A percentile compares a stretch with the other conserved stretches of the same genome.
Conservation (phyloP, 352 stramenopile genomes). For the Phytophthora tubulina region DNA sequence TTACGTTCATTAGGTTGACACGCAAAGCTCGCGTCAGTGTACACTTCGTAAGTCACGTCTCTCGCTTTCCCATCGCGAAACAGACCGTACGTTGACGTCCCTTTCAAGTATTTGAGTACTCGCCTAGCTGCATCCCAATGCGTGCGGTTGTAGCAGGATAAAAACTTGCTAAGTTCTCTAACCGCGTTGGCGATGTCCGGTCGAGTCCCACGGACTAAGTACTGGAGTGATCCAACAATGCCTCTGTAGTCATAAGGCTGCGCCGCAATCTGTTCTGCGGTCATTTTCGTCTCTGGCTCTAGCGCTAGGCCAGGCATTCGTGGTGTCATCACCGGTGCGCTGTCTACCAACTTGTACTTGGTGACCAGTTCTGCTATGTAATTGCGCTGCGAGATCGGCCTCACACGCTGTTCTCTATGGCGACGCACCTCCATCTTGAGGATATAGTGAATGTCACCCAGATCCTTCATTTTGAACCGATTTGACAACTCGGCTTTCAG, state of each 20-base stretch:
- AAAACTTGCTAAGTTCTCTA: conserved; percentile 31
- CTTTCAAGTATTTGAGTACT: conserved; percentile 36
- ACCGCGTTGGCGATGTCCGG: conserved; percentile 45
- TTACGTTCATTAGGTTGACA: conserved; percentile 15
- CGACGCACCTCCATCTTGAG: conserved; percentile 29
- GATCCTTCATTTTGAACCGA: conserved; percentile 47
- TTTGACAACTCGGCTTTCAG: conserved; percentile 34
- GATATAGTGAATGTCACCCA: conserved; percentile 43
- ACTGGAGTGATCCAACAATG: conserved; percentile 36
- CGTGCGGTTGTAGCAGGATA: conserved; percentile 45
- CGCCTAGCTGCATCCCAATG: conserved; percentile 30
- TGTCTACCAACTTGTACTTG: conserved; percentile 1
- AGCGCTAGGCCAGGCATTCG: conserved; percentile 15
- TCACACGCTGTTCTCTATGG: conserved; percentile 8
- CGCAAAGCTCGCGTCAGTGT: conserved; percentile 6
- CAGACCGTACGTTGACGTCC: conserved; percentile 21
- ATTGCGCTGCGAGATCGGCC: background rate
- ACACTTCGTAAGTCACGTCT: conserved; percentile 10
- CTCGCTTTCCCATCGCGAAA: conserved; percentile 12
- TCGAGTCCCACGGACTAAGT: conserved; percentile 37
- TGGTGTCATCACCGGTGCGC: conserved; percentile 5
- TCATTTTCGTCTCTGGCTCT: conserved; percentile 32
- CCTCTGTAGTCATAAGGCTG: conserved; percentile 31
- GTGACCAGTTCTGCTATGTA: background rate
- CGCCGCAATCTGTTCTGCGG: conserved; percentile 23